These are phyloP conservation scores for Hygrophila difformis DNA, from an alignment of 257 asterid genomes.

Conservation along the genomic window DNA sequence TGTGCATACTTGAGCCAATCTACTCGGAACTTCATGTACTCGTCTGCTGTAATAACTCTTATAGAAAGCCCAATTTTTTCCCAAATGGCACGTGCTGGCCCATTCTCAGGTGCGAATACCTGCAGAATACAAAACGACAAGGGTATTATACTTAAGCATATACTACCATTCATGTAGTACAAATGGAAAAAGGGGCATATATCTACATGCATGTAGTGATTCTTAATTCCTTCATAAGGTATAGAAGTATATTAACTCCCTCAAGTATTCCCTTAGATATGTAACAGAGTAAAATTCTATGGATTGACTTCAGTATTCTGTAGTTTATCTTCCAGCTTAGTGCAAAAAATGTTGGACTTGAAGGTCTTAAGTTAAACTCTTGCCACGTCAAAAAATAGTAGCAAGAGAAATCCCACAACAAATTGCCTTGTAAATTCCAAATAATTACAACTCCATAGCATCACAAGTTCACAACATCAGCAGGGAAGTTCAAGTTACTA, in stretches of 20 bases:
- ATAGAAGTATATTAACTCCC: not conserved
- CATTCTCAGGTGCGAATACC: conserved; percentile 72
- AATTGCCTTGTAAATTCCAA: not conserved
- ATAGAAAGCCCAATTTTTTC: conserved; percentile 41
- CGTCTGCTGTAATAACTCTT: conserved; percentile 30
- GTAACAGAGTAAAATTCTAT: not conserved
- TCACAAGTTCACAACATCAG: too few species aligned
- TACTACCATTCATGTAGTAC: conserved; percentile 2
- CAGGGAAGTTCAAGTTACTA: too few species aligned
- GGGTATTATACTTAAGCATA: conserved; percentile 1
- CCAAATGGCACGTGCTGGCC: conserved; percentile 66
- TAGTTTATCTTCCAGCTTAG: not conserved
- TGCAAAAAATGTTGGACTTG: not conserved
- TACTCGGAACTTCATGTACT: conserved; percentile 35
- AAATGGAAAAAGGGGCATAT: not conserved
- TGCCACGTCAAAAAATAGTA: not conserved
- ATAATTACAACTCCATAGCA: not conserved
- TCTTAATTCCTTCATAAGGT: not conserved
- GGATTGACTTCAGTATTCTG: not conserved
- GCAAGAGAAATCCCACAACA: not conserved
- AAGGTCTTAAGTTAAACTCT: not conserved
- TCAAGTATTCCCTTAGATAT: not conserved
- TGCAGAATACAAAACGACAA: conserved; percentile 26
- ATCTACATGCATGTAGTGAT: not conserved
- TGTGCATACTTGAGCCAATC: conserved; percentile 92